These are phyloP conservation scores for Ceratobasidium sp. DNA, from an alignment of 1,284 basidiomycete species.

Conservation along the genomic window DNA sequence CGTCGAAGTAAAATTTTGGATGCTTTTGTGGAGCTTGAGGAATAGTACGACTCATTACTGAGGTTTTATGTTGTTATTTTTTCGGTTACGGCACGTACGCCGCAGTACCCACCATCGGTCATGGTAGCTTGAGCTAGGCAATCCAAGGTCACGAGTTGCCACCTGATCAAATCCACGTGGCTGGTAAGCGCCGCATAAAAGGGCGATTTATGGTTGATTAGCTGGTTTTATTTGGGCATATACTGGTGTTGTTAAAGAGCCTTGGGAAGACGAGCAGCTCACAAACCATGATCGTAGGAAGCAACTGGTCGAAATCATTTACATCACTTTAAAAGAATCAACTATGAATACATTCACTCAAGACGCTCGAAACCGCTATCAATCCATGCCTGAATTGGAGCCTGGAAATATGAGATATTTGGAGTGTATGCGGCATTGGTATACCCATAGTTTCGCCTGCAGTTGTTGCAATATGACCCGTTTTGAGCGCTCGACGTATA, in stretches of 20 bases:
- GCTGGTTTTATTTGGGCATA: neutral
- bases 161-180: too few relatives aligned
- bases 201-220: too few relatives aligned
- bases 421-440: neutral
- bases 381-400: conserved; percentile 4
- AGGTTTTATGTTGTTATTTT: neutral
- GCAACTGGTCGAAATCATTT: neutral
- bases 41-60: neutral
- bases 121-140: too few relatives aligned
- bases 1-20: conserved; percentile 30
- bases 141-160: too few relatives aligned
- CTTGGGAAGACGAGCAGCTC: too few relatives aligned
- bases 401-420: conserved; percentile 3
- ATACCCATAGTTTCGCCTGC: neutral
- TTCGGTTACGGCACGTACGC: neutral
- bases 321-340: neutral
- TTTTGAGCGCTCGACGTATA: neutral
- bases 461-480: neutral
- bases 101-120: too few relatives aligned
- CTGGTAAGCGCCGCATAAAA: too few relatives aligned
- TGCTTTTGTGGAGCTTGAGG: neutral
- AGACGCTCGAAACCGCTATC: conserved; percentile 3
- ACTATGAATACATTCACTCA: too few relatives aligned
- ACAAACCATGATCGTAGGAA: too few relatives aligned
- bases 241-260: too few relatives aligned